Conservation (phyloP, 2,329 filamentous ascomycete genomes). For the Xylaria sp. region DNA sequence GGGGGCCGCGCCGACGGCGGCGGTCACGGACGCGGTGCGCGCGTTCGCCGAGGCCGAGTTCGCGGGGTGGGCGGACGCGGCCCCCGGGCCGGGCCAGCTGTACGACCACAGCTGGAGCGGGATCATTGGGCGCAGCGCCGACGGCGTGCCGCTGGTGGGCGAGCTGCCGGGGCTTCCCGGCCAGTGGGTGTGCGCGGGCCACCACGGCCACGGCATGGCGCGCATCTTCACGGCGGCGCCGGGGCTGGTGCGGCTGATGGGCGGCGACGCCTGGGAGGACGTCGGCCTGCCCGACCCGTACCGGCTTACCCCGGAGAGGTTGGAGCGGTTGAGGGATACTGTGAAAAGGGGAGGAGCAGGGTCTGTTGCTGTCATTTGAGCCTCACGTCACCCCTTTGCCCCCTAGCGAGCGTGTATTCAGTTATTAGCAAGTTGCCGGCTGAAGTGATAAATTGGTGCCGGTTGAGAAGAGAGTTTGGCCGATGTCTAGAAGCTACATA, state of each 20-base stretch:
- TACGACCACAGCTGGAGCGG: slow-evolving; percentile 30
- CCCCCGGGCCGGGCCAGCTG: slow-evolving; percentile 33
- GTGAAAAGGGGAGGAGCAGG: background rate
- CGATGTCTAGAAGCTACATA: no score
- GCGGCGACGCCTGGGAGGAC: slow-evolving; percentile 15
- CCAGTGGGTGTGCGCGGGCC: slow-evolving; percentile 24
- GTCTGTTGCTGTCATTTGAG: background rate
- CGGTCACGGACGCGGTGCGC: slow-evolving; percentile 32
- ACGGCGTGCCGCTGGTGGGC: slow-evolving; percentile 23
- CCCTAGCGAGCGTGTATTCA: no score
- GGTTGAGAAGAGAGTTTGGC: no score
- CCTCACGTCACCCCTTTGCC: background rate
- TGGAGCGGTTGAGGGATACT: background rate
- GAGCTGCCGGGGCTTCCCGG: slow-evolving; percentile 15
- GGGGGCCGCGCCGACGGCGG: no score
- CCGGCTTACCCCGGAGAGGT: slow-evolving; percentile 14
- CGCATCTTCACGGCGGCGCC: slow-evolving; percentile 22
- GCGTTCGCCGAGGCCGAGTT: slow-evolving; percentile 33
- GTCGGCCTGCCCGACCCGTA: slow-evolving; percentile 19
- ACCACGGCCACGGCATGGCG: slow-evolving; percentile 26
- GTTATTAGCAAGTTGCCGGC: no score
- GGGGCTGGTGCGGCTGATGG: slow-evolving; percentile 20
- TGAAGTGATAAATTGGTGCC: no score
- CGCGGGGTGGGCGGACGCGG: slow-evolving; percentile 29
- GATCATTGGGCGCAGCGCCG: slow-evolving; percentile 12